phyloP scores from a whole-genome alignment of 495 filamentous ascomycete species.

The Talaromyces trachyspermus region DNA sequence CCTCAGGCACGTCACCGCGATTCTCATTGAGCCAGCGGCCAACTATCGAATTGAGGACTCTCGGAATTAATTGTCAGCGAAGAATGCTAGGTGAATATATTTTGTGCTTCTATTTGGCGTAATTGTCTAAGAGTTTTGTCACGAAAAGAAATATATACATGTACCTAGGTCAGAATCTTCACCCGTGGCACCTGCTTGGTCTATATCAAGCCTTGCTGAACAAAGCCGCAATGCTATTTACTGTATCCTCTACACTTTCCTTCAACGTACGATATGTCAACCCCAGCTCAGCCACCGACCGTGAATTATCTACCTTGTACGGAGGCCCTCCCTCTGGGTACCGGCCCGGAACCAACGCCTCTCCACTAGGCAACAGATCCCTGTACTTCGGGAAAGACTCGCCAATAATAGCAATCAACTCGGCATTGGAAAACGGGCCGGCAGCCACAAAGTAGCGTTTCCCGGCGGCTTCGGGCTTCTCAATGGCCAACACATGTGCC shows the following conservation, averaged over 20 bases:
- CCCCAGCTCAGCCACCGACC: slow-evolving; percentile 39
- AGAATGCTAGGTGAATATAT: too few species aligned
- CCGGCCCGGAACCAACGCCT: slow-evolving; percentile 25
- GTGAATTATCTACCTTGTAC: slow-evolving; percentile 35
- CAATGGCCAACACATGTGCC: slow-evolving; percentile 54
- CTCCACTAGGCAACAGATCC: slow-evolving; percentile 39
- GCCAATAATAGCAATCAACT: slow-evolving; percentile 47
- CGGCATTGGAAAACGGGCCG: slow-evolving; percentile 47
- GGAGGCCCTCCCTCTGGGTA: slow-evolving; percentile 29
- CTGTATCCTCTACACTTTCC: slow-evolving; percentile 42
- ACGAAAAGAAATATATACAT: too few species aligned
- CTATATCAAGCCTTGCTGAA: neutral
- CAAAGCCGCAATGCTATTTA: slow-evolving; percentile 19
- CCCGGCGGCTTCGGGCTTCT: slow-evolving; percentile 44
- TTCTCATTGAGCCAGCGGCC: too few species aligned
- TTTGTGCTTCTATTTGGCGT: too few species aligned
- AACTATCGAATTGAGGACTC: too few species aligned
- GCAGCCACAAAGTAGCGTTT: slow-evolving; percentile 55
- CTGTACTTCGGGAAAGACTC: slow-evolving; percentile 52
- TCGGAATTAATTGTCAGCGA: too few species aligned
- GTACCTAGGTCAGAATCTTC: too few species aligned
- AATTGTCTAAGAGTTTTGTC: too few species aligned
- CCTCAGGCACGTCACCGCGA: too few species aligned
- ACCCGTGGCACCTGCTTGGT: too few species aligned
- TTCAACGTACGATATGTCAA: slow-evolving; percentile 38